These are phyloP conservation scores for Debaryomyces sp. DNA, from an alignment of 1,139 yeast genomes.

Conservation along the genomic window DNA sequence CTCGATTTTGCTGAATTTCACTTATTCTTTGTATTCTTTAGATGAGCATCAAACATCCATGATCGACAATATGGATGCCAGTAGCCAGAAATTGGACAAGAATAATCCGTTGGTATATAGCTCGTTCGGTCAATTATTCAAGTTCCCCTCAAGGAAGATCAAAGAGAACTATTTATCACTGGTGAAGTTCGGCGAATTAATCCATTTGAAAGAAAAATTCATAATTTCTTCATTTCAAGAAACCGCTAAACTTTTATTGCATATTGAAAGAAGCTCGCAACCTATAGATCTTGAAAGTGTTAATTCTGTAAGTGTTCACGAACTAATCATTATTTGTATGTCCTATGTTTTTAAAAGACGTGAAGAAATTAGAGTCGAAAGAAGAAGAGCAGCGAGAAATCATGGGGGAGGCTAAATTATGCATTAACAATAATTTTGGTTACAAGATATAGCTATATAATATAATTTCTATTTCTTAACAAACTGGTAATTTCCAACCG, in stretches of 20 bases:
- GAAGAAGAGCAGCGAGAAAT: slow-evolving; percentile 1
- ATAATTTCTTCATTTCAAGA: slow-evolving; percentile 1
- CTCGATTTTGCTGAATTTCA: neutral
- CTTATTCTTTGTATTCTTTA: neutral
- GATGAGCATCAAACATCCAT: neutral
- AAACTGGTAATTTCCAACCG: slow-evolving; percentile 32
- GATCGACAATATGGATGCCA: slow-evolving; percentile 4
- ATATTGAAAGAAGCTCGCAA: neutral
- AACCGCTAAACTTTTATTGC: neutral
- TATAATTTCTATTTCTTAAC: slow-evolving; percentile 12
- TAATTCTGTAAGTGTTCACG: neutral
- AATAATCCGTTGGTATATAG: neutral
- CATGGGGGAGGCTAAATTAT: neutral
- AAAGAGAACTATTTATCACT: neutral
- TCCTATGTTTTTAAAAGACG: neutral
- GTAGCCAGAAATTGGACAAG: neutral
- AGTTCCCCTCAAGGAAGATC: neutral
- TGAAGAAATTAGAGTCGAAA: slow-evolving; percentile 3
- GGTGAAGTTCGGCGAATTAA: slow-evolving; percentile 1
- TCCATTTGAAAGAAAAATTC: neutral
- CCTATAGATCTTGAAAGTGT: neutral
- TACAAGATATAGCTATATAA: neutral
- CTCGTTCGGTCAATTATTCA: neutral
- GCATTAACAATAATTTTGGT: neutral
- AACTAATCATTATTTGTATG: slow-evolving; percentile 1